Percentiles rank a stretch among this genome's conserved stretches.
phyloP scores from a whole-genome alignment of 2,329 filamentous ascomycete species.

The Cercospora sp. region DNA sequence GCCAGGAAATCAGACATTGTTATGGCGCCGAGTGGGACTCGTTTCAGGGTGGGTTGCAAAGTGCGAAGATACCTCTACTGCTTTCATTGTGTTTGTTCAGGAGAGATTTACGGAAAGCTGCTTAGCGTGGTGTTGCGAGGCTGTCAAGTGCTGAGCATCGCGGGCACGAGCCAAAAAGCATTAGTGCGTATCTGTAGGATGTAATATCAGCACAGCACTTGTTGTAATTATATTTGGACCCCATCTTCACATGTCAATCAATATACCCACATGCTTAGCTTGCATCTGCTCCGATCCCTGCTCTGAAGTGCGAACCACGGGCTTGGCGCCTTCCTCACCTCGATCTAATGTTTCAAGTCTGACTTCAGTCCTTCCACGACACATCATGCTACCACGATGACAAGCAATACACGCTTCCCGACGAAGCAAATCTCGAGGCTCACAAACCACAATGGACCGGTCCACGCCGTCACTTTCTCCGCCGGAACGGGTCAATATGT shows the following conservation, averaged over 20 bases:
- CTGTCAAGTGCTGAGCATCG: slow-evolving; percentile 27
- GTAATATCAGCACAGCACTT: slow-evolving; percentile 18
- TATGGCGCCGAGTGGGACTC: slow-evolving; percentile 15
- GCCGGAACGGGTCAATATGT: slow-evolving; percentile 56
- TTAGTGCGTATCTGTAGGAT: slow-evolving; percentile 20
- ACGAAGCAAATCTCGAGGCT: slow-evolving; percentile 29
- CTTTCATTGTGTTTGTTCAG: slow-evolving; percentile 30
- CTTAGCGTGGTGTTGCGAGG: slow-evolving; percentile 26
- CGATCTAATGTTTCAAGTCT: background rate
- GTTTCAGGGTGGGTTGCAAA: slow-evolving; percentile 15
- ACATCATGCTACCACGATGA: slow-evolving; percentile 19
- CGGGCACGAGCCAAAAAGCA: slow-evolving; percentile 18
- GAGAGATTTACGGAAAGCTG: slow-evolving; percentile 14
- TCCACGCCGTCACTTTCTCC: slow-evolving; percentile 54
- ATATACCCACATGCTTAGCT: background rate
- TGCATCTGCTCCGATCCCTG: background rate
- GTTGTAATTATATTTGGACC: slow-evolving; percentile 3
- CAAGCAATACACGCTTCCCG: slow-evolving; percentile 27
- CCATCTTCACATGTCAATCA: slow-evolving; percentile 1
- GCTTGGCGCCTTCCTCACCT: slow-evolving; percentile 6
- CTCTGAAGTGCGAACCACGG: background rate
- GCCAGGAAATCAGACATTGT: slow-evolving; percentile 18
- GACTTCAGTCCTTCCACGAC: background rate
- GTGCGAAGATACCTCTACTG: slow-evolving; percentile 32
- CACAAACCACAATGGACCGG: slow-evolving; percentile 40